phyloP scores from a whole-genome alignment of 2,329 filamentous ascomycete species.

The Penicillium sp. region DNA sequence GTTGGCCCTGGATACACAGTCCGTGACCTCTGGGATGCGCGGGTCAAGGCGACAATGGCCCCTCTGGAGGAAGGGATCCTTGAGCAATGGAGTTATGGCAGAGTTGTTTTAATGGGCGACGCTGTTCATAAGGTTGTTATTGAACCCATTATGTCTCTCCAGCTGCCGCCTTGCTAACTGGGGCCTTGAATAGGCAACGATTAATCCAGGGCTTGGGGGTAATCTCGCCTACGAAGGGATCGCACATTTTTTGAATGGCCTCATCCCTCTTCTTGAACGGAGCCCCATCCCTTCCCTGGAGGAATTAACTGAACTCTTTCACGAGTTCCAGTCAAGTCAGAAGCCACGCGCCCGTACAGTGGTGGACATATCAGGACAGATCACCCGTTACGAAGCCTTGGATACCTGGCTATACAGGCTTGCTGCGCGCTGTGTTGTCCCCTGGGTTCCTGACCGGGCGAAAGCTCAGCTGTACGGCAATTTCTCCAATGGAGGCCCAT shows the following conservation, averaged over 20 bases:
- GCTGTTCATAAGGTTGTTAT: conserved; percentile 2
- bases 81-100: conserved; percentile 1
- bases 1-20: conserved; percentile 8
- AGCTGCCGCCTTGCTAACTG: too few relatives aligned
- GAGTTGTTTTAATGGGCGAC: conserved; percentile 6
- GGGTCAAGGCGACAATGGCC: conserved; percentile 4
- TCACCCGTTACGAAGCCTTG: conserved; percentile 5
- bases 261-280: background rate
- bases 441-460: background rate
- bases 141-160: background rate
- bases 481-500: background rate
- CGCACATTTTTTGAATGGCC: background rate
- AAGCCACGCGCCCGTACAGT: background rate
- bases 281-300: background rate
- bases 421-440: background rate
- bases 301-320: background rate
- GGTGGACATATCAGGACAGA: background rate
- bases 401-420: conserved; percentile 6
- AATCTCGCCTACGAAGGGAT: conserved; percentile 7
- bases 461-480: conserved; percentile 1
- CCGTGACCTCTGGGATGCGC: conserved; percentile 7
- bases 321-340: background rate
- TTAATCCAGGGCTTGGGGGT: conserved; percentile 6
- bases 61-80: conserved; percentile 10
- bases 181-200: background rate